Percentiles rank a stretch among this genome's conserved stretches.
Conservation (phyloP, 2,329 filamentous ascomycete species). For the Verticillium nonalfalfae region DNA sequence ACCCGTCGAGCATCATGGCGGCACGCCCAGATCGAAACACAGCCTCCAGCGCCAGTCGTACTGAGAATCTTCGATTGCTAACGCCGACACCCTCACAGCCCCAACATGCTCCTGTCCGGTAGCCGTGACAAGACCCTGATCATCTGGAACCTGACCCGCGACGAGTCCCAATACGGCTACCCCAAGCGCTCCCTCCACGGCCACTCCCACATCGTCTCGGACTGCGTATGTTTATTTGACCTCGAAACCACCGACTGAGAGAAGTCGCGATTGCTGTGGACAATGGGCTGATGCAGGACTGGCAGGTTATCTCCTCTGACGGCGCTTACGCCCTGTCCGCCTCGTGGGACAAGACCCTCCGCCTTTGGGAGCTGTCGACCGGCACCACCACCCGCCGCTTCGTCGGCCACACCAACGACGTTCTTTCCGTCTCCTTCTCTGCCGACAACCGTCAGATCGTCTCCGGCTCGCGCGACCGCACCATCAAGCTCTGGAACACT, state of each 20-base stretch:
- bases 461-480: constrained; percentile 94
- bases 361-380: constrained; percentile 97
- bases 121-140: constrained; percentile 98
- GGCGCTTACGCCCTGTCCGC: constrained; percentile 98
- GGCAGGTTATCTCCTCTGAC: constrained; percentile 96
- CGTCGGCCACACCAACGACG: constrained; percentile 98
- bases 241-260: background rate
- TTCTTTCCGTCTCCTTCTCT: constrained; percentile 99
- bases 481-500: constrained; percentile 99
- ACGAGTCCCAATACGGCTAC: constrained; percentile 97
- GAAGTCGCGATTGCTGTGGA: constrained; percentile 1
- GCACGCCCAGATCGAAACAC: constrained; percentile 11
- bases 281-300: constrained; percentile 26
- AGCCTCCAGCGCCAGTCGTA: background rate
- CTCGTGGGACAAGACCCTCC: constrained; percentile 99
- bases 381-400: constrained; percentile 97
- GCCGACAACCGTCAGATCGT: constrained; percentile 99
- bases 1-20: background rate
- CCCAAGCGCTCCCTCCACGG: constrained; percentile 98
- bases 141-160: constrained; percentile 99
- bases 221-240: constrained; percentile 75
- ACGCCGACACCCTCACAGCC: constrained; percentile 45
- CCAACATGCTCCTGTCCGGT: constrained; percentile 98
- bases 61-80: constrained; percentile 14
- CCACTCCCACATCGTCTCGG: constrained; percentile 99